phyloP scores from a whole-genome alignment of 495 filamentous ascomycete species.

The Hypoxylon rickii region DNA sequence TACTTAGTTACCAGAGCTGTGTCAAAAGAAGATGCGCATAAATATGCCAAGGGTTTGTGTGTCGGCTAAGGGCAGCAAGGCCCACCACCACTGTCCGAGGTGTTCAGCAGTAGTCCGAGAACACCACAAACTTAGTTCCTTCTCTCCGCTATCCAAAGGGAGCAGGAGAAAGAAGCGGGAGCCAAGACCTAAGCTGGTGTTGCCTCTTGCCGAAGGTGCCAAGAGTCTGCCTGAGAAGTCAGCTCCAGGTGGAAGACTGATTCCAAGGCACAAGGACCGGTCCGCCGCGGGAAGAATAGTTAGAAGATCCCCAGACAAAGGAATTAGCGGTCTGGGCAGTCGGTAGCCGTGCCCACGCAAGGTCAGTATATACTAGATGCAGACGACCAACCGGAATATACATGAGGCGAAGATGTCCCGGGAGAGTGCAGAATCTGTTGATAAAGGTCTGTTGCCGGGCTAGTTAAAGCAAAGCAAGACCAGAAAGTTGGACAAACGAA shows the following conservation, averaged over 20 bases:
- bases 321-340: slow-evolving; percentile 20
- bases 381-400: slow-evolving; percentile 25
- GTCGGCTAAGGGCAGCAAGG: slow-evolving; percentile 34
- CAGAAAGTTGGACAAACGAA: slow-evolving; percentile 18
- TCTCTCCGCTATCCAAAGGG: not conserved
- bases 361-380: slow-evolving; percentile 34
- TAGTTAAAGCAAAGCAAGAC: slow-evolving; percentile 34
- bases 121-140: not conserved
- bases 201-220: slow-evolving; percentile 7
- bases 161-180: not conserved
- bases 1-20: slow-evolving; percentile 1
- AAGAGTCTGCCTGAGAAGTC: not conserved
- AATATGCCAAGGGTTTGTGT: slow-evolving; percentile 15
- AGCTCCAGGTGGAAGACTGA: slow-evolving; percentile 3
- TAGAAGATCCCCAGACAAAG: slow-evolving; percentile 19
- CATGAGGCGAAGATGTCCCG: slow-evolving; percentile 31
- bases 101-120: slow-evolving; percentile 4
- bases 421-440: slow-evolving; percentile 17
- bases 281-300: slow-evolving; percentile 19
- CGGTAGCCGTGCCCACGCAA: slow-evolving; percentile 17
- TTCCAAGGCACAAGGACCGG: slow-evolving; percentile 15
- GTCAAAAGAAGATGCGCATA: slow-evolving; percentile 12
- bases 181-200: slow-evolving; percentile 3
- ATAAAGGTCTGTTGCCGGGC: slow-evolving; percentile 26
- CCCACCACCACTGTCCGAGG: slow-evolving; percentile 23